These are phyloP conservation scores for Psilocybe subaeruginosa DNA, from an alignment of 768 basidiomycete species.

Conservation along the genomic window DNA sequence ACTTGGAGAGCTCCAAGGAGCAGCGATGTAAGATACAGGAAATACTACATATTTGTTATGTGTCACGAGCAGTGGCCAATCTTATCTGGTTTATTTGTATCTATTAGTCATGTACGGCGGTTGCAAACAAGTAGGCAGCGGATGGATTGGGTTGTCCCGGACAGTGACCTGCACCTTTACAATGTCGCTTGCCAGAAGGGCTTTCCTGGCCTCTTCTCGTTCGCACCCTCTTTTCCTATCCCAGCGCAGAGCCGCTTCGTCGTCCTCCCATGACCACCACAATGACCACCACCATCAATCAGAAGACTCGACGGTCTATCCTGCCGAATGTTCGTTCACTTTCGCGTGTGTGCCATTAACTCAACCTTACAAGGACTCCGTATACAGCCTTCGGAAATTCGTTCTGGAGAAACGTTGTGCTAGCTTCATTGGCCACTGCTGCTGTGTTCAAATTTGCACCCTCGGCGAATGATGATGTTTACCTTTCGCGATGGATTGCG, in stretches of 20 bases:
- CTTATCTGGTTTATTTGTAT: slow-evolving; percentile 1
- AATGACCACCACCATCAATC: slow-evolving; percentile 37
- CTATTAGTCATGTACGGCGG: not conserved
- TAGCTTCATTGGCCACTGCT: slow-evolving; percentile 51
- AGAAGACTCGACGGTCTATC: slow-evolving; percentile 44
- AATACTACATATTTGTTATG: too few species aligned
- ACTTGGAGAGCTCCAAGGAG: too few species aligned
- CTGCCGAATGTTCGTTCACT: slow-evolving; percentile 56
- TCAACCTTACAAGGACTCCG: slow-evolving; percentile 1
- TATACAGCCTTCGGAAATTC: slow-evolving; percentile 60
- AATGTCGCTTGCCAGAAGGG: slow-evolving; percentile 49
- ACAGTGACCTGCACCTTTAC: slow-evolving; percentile 7
- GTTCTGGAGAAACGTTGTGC: slow-evolving; percentile 68
- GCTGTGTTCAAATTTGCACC: slow-evolving; percentile 75
- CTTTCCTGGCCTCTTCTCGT: slow-evolving; percentile 38
- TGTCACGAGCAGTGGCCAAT: not conserved
- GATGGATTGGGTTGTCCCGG: not conserved
- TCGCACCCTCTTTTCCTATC: slow-evolving; percentile 27
- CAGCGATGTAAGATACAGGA: too few species aligned
- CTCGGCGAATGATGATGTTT: slow-evolving; percentile 57
- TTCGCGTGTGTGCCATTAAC: not conserved
- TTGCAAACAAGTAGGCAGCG: not conserved
- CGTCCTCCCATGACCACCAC: slow-evolving; percentile 46
- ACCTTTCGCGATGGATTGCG: slow-evolving; percentile 68
- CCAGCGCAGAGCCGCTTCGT: slow-evolving; percentile 47